These are phyloP conservation scores for Pleodorina starrii DNA, from an alignment of 139 green algal species.

Conservation along the genomic window DNA sequence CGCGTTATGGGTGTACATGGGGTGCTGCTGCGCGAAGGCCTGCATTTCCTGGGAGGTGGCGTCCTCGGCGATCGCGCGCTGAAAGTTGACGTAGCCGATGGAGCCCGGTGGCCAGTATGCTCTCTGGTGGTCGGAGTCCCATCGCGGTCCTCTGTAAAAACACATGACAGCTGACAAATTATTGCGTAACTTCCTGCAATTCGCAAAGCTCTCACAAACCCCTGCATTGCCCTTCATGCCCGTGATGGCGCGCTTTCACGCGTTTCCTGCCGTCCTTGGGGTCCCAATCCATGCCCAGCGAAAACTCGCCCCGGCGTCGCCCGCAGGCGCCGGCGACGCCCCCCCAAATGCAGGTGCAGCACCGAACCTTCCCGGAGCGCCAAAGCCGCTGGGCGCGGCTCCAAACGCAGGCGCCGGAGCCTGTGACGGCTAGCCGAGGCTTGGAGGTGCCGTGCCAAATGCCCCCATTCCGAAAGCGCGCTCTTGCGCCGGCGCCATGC, in stretches of 20 bases:
- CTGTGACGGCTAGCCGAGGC: neutral
- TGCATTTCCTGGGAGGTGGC: too few relatives aligned
- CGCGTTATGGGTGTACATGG: too few relatives aligned
- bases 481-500: neutral
- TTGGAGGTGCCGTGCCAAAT: neutral
- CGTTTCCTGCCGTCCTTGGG: slow-evolving; percentile 27
- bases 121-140: too few relatives aligned
- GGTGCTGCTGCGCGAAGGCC: too few relatives aligned
- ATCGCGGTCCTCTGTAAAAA: too few relatives aligned
- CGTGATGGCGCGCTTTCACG: slow-evolving; percentile 37
- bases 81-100: too few relatives aligned
- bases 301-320: slow-evolving; percentile 22
- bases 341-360: neutral
- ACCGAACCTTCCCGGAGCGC: neutral
- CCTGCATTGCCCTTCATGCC: too few relatives aligned
- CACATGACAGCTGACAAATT: too few relatives aligned
- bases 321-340: neutral
- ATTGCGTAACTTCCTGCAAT: too few relatives aligned
- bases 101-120: too few relatives aligned
- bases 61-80: too few relatives aligned
- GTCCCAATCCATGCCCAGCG: neutral
- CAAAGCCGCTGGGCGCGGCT: slow-evolving; percentile 2
- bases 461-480: neutral
- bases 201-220: too few relatives aligned
- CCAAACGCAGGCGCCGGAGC: neutral